phyloP scores from a whole-genome alignment of 108 stramenopile genomes.

The Skeletonema menzelii region DNA sequence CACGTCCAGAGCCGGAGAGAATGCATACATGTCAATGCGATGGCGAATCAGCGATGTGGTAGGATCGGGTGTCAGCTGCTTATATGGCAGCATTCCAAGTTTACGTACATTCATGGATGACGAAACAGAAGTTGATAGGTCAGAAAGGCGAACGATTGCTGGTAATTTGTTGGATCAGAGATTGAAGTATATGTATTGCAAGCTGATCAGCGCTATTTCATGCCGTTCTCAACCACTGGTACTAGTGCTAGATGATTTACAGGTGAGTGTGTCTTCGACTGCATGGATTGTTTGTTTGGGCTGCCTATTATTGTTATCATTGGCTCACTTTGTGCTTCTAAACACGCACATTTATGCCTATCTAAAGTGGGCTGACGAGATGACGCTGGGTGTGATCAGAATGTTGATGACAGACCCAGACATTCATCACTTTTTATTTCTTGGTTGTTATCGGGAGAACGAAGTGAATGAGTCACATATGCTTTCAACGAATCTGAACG shows the following conservation, averaged over 20 bases:
- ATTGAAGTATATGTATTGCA: slow-evolving; percentile 26
- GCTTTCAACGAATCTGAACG: slow-evolving; percentile 18
- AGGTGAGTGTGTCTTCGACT: not conserved
- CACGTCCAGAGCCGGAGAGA: not conserved
- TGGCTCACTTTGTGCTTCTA: not conserved
- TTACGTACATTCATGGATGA: slow-evolving; percentile 2
- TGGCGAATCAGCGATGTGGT: slow-evolving; percentile 30
- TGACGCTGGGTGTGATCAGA: slow-evolving; percentile 29
- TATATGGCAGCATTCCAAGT: slow-evolving; percentile 27
- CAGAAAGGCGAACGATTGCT: not conserved
- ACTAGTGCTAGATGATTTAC: slow-evolving; percentile 31
- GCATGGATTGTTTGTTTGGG: not conserved
- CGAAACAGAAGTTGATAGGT: not conserved
- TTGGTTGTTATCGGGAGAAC: slow-evolving; percentile 40
- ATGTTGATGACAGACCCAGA: slow-evolving; percentile 47
- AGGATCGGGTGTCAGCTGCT: slow-evolving; percentile 11
- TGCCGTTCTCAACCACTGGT: slow-evolving; percentile 18
- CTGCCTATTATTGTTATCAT: not conserved
- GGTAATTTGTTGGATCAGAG: not conserved
- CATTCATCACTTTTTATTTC: slow-evolving; percentile 17
- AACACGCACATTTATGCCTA: not conserved
- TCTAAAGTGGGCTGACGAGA: slow-evolving; percentile 31
- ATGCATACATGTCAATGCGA: slow-evolving; percentile 20
- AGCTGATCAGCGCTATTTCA: slow-evolving; percentile 31
- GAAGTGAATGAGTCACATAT: slow-evolving; percentile 29